Percentiles rank a stretch among this genome's conserved stretches.
These are phyloP conservation scores for Fusarium nodosum DNA, from an alignment of 2,329 filamentous ascomycete species.

Conservation along the genomic window DNA sequence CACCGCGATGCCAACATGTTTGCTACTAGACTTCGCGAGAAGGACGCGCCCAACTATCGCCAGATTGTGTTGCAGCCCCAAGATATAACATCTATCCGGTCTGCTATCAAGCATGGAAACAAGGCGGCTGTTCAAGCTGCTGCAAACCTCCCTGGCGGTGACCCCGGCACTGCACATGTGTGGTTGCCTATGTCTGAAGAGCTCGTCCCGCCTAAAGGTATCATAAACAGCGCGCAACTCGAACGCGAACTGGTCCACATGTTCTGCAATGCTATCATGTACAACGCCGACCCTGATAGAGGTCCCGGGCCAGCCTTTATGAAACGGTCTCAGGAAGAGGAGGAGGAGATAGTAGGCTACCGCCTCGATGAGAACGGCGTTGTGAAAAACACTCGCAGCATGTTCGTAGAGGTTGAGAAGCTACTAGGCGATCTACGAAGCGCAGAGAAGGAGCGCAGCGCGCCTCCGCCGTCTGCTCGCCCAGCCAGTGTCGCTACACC, in stretches of 20 bases:
- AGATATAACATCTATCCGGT: conserved; percentile 82
- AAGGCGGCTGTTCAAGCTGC: conserved; percentile 72
- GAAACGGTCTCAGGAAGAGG: conserved; percentile 59
- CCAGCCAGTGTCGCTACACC: conserved; percentile 57
- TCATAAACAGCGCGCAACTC: conserved; percentile 92
- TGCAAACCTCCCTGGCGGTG: conserved; percentile 71
- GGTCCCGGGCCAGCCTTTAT: conserved; percentile 76
- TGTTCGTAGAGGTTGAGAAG: conserved; percentile 90
- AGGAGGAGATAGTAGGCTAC: conserved; percentile 68
- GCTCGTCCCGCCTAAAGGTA: conserved; percentile 85
- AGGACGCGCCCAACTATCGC: conserved; percentile 81
- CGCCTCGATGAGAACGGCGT: conserved; percentile 85
- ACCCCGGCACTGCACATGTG: conserved; percentile 68
- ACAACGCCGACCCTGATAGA: conserved; percentile 85
- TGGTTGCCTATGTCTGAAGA: conserved; percentile 80
- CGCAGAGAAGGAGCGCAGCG: conserved; percentile 71
- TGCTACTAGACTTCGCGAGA: conserved; percentile 79
- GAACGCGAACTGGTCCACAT: conserved; percentile 95
- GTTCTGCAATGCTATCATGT: conserved; percentile 99
- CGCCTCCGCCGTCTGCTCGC: conserved; percentile 53
- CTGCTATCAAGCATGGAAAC: conserved; percentile 80
- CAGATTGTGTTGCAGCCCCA: conserved; percentile 80
- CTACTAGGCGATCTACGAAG: conserved; percentile 81
- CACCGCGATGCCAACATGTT: conserved; percentile 86
- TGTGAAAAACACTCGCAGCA: conserved; percentile 87